A percentile compares a stretch with the other conserved stretches of the same genome.
phyloP scores from a whole-genome alignment of 2,329 filamentous ascomycete genomes.

The Grosmannia penicillata region DNA sequence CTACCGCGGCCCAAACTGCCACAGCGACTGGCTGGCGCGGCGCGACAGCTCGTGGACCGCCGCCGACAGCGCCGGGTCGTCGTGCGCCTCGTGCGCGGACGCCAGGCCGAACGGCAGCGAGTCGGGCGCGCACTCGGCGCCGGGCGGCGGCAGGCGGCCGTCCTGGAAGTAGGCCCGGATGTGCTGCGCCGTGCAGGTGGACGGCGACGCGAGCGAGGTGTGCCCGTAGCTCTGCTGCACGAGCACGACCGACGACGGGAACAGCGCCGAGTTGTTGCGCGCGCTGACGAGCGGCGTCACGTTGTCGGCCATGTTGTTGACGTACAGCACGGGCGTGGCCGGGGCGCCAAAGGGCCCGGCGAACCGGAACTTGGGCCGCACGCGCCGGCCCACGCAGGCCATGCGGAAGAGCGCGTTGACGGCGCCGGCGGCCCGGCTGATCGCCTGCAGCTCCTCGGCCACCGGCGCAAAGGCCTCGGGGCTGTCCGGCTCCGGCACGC shows the following conservation, averaged over 20 bases:
- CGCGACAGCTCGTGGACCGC: slow-evolving; percentile 2
- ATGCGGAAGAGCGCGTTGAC: slow-evolving; percentile 26
- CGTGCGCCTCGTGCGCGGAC: background rate
- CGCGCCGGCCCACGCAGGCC: slow-evolving; percentile 22
- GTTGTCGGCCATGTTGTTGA: slow-evolving; percentile 27
- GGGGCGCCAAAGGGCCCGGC: slow-evolving; percentile 17
- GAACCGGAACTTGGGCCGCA: slow-evolving; percentile 26
- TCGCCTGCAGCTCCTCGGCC: slow-evolving; percentile 17
- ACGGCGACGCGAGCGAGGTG: slow-evolving; percentile 27
- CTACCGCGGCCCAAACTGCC: background rate
- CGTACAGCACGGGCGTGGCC: slow-evolving; percentile 26
- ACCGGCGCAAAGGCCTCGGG: slow-evolving; percentile 20
- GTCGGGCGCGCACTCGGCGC: slow-evolving; percentile 7
- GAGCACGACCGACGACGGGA: slow-evolving; percentile 25
- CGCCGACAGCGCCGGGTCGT: background rate
- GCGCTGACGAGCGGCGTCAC: slow-evolving; percentile 29
- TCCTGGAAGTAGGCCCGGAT: slow-evolving; percentile 30
- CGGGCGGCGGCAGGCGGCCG: slow-evolving; percentile 24
- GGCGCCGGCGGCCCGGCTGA: slow-evolving; percentile 28
- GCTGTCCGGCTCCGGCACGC: slow-evolving; percentile 16
- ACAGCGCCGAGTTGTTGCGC: slow-evolving; percentile 8
- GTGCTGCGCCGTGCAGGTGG: slow-evolving; percentile 25
- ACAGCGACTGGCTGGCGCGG: background rate
- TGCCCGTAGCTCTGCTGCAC: slow-evolving; percentile 34
- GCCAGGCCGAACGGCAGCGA: slow-evolving; percentile 7